Percentiles rank a stretch among this genome's conserved stretches.
Evolutionary conservation across 805 yeast species (phyloP).

Genomic region (Candida ficus): DNA sequence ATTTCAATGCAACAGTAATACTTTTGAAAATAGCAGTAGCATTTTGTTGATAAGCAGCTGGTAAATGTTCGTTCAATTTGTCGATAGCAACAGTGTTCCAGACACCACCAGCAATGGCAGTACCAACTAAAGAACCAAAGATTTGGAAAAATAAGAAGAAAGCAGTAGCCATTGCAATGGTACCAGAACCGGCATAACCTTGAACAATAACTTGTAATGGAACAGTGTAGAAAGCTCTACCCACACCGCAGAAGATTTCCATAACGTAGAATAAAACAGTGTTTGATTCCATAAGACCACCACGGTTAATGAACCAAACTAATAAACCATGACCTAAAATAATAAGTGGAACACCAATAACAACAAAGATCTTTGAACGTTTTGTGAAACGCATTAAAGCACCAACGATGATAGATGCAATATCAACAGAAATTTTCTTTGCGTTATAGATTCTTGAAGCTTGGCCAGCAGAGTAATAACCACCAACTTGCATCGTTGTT

Average conservation of each 20-base stretch:
- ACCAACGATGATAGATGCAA: slow-evolving; percentile 25
- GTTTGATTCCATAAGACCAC: slow-evolving; percentile 13
- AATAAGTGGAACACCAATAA: slow-evolving; percentile 21
- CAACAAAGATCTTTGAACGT: slow-evolving; percentile 23
- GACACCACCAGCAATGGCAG: slow-evolving; percentile 26
- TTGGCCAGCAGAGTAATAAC: slow-evolving; percentile 25
- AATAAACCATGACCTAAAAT: slow-evolving; percentile 26
- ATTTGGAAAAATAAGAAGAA: slow-evolving; percentile 26
- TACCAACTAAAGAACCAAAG: slow-evolving; percentile 27
- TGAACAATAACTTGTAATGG: slow-evolving; percentile 26
- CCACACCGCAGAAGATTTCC: slow-evolving; percentile 26
- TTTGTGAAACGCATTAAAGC: slow-evolving; percentile 27
- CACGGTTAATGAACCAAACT: slow-evolving; percentile 21
- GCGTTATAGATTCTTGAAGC: slow-evolving; percentile 28
- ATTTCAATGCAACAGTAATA: slow-evolving; percentile 22
- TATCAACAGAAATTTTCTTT: slow-evolving; percentile 25
- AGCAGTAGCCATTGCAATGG: slow-evolving; percentile 29
- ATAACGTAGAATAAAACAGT: slow-evolving; percentile 13
- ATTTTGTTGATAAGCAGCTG: slow-evolving; percentile 14
- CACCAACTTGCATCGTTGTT: slow-evolving; percentile 27
- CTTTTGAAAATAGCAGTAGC: slow-evolving; percentile 24
- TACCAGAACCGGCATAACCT: slow-evolving; percentile 25
- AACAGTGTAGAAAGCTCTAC: slow-evolving; percentile 24
- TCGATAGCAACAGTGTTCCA: slow-evolving; percentile 24
- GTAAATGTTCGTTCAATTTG: slow-evolving; percentile 20